A percentile compares a stretch with the other conserved stretches of the same genome.
Evolutionary conservation across 2,329 filamentous ascomycete species (phyloP).

Genomic region (Diplodia corticola): DNA sequence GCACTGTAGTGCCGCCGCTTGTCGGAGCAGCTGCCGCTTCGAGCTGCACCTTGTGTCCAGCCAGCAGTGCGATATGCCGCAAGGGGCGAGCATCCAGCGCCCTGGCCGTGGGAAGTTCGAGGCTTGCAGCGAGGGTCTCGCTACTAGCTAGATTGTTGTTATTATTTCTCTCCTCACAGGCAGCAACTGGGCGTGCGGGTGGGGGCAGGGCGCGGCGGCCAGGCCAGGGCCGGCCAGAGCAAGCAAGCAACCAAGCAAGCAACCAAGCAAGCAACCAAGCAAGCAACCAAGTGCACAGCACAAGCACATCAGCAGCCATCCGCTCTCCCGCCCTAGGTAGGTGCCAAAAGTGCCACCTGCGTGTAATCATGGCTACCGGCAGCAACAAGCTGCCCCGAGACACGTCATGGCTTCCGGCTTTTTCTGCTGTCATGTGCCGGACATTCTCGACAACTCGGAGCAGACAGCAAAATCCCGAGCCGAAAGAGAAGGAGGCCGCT

Average conservation of each 20-base stretch:
- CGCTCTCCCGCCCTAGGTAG: not conserved
- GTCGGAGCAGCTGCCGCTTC: constrained; percentile 12
- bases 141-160: not conserved
- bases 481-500: not conserved
- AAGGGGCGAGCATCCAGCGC: constrained; percentile 10
- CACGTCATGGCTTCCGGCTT: not conserved
- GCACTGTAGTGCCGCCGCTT: not conserved
- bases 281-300: not conserved
- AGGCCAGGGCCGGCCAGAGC: not conserved
- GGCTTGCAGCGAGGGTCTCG: constrained; percentile 8
- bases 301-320: not conserved
- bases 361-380: not conserved
- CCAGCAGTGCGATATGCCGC: not conserved
- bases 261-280: no score
- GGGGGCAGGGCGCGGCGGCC: not conserved
- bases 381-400: not conserved
- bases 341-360: not conserved
- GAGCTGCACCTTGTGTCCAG: not conserved
- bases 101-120: not conserved
- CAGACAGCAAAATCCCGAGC: constrained; percentile 3
- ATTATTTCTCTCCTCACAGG: not conserved
- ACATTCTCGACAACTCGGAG: not conserved
- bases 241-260: no score
- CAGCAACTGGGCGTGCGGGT: no score
- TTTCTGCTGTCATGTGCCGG: not conserved